Conservation (phyloP, 768 basidiomycete genomes). For the Lentinula guzmanii region DNA sequence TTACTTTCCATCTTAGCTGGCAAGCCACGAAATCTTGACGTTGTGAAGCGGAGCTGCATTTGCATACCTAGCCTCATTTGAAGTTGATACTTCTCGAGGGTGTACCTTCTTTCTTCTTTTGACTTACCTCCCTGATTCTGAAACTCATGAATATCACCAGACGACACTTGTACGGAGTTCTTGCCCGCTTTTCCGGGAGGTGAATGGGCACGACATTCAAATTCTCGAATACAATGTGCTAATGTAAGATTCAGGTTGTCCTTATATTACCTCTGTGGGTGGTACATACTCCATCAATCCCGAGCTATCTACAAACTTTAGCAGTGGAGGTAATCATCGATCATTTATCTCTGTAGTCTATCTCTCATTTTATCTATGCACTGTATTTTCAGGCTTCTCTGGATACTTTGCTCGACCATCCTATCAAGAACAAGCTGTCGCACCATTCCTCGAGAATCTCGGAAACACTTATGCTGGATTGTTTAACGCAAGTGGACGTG, state of each 20-base stretch:
- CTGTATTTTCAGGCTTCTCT: slow-evolving; percentile 8
- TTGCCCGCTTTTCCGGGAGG: slow-evolving; percentile 25
- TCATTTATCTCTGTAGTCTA: neutral
- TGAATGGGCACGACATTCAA: neutral
- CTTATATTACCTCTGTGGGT: slow-evolving; percentile 31
- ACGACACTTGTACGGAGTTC: slow-evolving; percentile 29
- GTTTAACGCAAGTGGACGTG: slow-evolving; percentile 31
- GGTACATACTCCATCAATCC: slow-evolving; percentile 25
- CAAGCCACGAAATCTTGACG: neutral
- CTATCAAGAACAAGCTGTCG: slow-evolving; percentile 31
- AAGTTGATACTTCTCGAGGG: no score
- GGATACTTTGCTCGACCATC: slow-evolving; percentile 21
- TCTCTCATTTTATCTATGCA: neutral
- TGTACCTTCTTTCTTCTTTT: no score
- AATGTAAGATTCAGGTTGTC: slow-evolving; percentile 14
- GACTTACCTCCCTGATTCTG: neutral
- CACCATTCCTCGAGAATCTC: slow-evolving; percentile 24
- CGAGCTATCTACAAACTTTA: slow-evolving; percentile 13
- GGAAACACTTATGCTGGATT: slow-evolving; percentile 29
- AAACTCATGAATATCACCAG: slow-evolving; percentile 5
- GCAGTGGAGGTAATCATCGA: neutral
- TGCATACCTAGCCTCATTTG: no score
- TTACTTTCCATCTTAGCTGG: no score
- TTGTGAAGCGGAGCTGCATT: neutral
- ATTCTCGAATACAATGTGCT: neutral